A percentile compares a stretch with the other conserved stretches of the same genome.
Conservation (phyloP, 2,329 filamentous ascomycete genomes). For the Ophiostoma triangulosporum region DNA sequence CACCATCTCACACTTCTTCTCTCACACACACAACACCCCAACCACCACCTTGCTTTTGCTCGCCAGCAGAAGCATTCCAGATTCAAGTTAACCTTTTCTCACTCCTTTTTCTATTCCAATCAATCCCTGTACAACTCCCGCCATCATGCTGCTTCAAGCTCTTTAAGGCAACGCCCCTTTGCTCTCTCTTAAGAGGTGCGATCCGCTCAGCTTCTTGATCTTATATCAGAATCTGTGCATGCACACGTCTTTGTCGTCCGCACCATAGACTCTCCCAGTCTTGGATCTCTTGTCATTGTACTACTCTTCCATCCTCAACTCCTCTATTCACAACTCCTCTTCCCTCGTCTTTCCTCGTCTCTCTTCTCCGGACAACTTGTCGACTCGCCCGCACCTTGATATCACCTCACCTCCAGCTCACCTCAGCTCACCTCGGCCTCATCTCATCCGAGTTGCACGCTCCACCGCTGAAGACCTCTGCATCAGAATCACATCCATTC, state of each 20-base stretch:
- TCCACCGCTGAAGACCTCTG: too few species aligned
- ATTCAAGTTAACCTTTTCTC: not conserved
- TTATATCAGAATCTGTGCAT: not conserved
- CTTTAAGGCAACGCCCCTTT: not conserved
- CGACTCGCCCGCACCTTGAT: too few species aligned
- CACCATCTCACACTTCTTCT: not conserved
- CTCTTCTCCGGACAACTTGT: too few species aligned
- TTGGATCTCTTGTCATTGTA: not conserved
- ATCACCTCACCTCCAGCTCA: too few species aligned
- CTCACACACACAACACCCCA: not conserved
- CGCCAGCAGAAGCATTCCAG: not conserved
- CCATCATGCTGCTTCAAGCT: conserved; percentile 1
- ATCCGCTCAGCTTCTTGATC: not conserved
- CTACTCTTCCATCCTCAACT: not conserved
- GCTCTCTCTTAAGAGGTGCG: not conserved
- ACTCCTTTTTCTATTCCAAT: not conserved
- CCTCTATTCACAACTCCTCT: not conserved
- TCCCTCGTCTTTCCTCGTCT: too few species aligned
- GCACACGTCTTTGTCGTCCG: not conserved
- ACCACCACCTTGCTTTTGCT: not conserved
- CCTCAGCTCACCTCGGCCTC: too few species aligned
- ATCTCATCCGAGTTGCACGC: too few species aligned
- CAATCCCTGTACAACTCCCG: not conserved
- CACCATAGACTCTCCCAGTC: too few species aligned
- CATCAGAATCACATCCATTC: too few species aligned